Percentiles rank a stretch among this genome's conserved stretches.
These are phyloP conservation scores for Corymbia maculata DNA, from an alignment of 345 rosid species.

Conservation along the genomic window DNA sequence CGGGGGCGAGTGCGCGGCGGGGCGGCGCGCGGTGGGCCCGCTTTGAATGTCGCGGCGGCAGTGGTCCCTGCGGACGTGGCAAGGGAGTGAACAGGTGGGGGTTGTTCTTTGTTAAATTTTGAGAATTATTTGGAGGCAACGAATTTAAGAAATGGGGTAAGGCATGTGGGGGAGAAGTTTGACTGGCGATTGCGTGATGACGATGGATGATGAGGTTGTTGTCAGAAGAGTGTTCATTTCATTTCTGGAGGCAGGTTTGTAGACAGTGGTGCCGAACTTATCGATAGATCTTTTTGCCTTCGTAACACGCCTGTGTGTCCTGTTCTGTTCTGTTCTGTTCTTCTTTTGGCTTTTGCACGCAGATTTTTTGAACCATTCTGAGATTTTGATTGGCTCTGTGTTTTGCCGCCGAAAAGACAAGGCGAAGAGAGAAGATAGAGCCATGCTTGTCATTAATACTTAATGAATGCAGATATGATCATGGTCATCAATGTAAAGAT, in stretches of 20 bases:
- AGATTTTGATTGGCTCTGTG: background rate
- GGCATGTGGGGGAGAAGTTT: background rate
- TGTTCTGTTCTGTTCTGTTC: background rate
- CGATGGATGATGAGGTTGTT: background rate
- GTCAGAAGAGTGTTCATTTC: background rate
- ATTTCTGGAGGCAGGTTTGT: background rate
- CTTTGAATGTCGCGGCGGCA: background rate
- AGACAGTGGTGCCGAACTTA: background rate
- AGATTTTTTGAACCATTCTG: background rate
- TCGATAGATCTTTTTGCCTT: background rate
- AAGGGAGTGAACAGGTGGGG: background rate
- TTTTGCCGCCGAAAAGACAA: background rate
- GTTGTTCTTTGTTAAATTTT: background rate
- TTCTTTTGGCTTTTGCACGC: background rate
- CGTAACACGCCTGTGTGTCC: background rate
- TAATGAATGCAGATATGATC: background rate
- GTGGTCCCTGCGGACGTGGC: constrained; percentile 14
- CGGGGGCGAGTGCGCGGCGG: constrained; percentile 15
- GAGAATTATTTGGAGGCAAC: background rate
- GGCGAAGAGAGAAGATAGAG: background rate
- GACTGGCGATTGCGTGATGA: background rate
- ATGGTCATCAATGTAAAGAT: background rate
- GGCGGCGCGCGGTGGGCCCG: background rate
- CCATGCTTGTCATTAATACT: background rate
- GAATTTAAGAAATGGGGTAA: background rate